Percentiles rank a stretch among this genome's conserved stretches.
Evolutionary conservation across 768 basidiomycete genomes (phyloP).

Genomic region (Lentinula detonsa): DNA sequence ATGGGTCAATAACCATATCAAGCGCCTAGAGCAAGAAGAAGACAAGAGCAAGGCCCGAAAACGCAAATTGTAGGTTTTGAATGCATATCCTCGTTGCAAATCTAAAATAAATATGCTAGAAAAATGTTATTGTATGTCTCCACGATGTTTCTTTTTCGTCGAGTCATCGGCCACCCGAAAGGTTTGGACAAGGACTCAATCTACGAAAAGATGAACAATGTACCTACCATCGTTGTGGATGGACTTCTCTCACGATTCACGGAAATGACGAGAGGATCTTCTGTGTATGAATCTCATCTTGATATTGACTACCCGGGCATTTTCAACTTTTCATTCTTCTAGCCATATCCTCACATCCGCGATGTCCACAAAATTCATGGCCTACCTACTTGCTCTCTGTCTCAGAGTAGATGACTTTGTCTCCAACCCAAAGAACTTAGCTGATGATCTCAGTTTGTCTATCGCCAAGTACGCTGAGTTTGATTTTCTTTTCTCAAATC

Average conservation of each 20-base stretch:
- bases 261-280: conserved; percentile 63
- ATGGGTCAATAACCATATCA: conserved; percentile 70
- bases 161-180: conserved; percentile 28
- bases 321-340: not conserved
- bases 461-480: conserved; percentile 52
- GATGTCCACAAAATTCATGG: conserved; percentile 65
- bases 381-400: conserved; percentile 77
- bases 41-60: conserved; percentile 42
- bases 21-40: conserved; percentile 27
- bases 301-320: not conserved
- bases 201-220: conserved; percentile 46
- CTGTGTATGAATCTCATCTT: conserved; percentile 37
- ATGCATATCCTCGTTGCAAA: not conserved
- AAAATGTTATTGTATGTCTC: conserved; percentile 79
- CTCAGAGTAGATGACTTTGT: conserved; percentile 75
- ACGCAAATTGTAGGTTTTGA: conserved; percentile 44
- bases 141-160: conserved; percentile 69
- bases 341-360: conserved; percentile 59
- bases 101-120: conserved; percentile 28
- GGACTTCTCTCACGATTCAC: conserved; percentile 76
- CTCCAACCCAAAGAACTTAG: conserved; percentile 60
- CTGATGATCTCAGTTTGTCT: conserved; percentile 68
- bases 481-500: not conserved
- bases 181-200: conserved; percentile 44
- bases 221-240: conserved; percentile 66